These are phyloP conservation scores for Aspergillus brunneoviolaceus DNA, from an alignment of 2,329 filamentous ascomycete genomes.

Conservation along the genomic window DNA sequence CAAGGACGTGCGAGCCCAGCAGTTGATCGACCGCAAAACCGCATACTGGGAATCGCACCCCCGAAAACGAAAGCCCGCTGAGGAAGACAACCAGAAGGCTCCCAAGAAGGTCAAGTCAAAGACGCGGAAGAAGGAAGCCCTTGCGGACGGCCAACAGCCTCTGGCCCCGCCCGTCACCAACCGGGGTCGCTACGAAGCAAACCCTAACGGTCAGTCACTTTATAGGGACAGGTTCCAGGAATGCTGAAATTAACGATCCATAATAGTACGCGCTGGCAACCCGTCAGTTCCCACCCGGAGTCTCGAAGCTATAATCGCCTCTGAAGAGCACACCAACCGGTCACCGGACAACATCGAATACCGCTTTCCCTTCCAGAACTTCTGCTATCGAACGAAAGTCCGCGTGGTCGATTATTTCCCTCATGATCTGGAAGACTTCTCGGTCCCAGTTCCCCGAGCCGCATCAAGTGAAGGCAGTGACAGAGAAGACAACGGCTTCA, in stretches of 20 bases:
- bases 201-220: conserved; percentile 42
- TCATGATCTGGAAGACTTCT: conserved; percentile 68
- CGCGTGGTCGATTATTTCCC: conserved; percentile 84
- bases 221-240: not conserved
- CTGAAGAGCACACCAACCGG: conserved; percentile 46
- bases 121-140: conserved; percentile 7
- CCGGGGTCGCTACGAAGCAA: conserved; percentile 35
- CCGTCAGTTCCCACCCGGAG: conserved; percentile 41
- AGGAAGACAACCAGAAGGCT: conserved; percentile 13
- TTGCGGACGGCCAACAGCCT: conserved; percentile 19
- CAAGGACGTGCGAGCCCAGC: conserved; percentile 52
- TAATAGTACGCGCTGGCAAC: conserved; percentile 50
- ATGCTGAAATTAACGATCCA: conserved; percentile 9
- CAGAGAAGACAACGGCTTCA: conserved; percentile 24
- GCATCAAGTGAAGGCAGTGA: conserved; percentile 35
- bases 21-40: conserved; percentile 62
- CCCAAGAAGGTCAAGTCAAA: conserved; percentile 39
- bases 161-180: conserved; percentile 18
- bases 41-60: conserved; percentile 58
- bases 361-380: conserved; percentile 69
- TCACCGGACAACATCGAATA: conserved; percentile 47
- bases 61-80: conserved; percentile 31
- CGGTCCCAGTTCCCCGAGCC: conserved; percentile 51
- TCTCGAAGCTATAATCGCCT: conserved; percentile 52
- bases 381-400: conserved; percentile 66